Percentiles rank a stretch among this genome's conserved stretches.
Conservation (phyloP, 2,329 filamentous ascomycete genomes). For the Graphilbum sp. region DNA sequence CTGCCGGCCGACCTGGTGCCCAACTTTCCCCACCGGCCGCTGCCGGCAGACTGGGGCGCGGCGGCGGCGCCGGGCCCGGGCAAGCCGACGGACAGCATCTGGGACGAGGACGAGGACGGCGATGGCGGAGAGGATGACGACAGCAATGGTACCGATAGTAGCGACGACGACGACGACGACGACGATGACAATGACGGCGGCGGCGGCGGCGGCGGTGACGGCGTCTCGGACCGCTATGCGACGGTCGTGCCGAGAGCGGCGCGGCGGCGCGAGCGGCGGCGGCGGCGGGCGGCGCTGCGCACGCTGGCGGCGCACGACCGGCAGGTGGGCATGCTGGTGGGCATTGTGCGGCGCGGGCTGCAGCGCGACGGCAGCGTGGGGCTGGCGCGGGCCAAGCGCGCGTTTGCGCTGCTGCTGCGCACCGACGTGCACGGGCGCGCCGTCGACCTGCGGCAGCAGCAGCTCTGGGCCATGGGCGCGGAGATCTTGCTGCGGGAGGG, state of each 20-base stretch:
- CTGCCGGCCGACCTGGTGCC: slow-evolving; percentile 20
- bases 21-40: slow-evolving; percentile 35
- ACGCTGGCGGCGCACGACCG: slow-evolving; percentile 14
- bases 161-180: neutral
- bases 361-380: slow-evolving; percentile 17
- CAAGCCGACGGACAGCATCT: neutral
- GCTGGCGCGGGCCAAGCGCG: slow-evolving; percentile 52
- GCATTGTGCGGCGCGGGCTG: slow-evolving; percentile 57
- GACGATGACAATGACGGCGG: neutral
- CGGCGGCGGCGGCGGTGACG: neutral
- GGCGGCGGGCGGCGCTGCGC: slow-evolving; percentile 19
- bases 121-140: neutral
- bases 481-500: slow-evolving; percentile 60
- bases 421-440: slow-evolving; percentile 29
- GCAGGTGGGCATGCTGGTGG: slow-evolving; percentile 51
- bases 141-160: neutral
- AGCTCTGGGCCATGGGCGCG: slow-evolving; percentile 69
- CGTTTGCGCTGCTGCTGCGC: slow-evolving; percentile 59
- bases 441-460: slow-evolving; percentile 52
- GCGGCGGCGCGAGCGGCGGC: slow-evolving; percentile 1
- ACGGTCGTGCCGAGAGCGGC: neutral
- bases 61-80: neutral
- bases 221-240: neutral
- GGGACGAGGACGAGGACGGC: neutral
- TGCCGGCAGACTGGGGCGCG: slow-evolving; percentile 11